Conservation (phyloP, 257 asterid species). For the Nyctanthes arbortristis region DNA sequence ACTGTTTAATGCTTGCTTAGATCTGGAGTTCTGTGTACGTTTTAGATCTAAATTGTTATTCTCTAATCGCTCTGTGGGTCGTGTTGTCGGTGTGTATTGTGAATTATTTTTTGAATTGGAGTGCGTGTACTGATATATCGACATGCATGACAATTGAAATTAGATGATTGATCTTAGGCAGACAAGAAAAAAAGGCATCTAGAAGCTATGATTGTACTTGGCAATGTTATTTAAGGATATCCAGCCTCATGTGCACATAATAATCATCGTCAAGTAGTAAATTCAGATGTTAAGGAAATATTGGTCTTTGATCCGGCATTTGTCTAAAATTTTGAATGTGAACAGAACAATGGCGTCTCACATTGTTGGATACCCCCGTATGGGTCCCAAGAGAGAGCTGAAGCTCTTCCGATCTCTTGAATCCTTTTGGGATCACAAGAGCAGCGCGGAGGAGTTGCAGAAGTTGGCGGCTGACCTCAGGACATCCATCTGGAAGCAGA, state of each 20-base stretch:
- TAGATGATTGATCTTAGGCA: constrained; percentile 29
- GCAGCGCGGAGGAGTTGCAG: constrained; percentile 51
- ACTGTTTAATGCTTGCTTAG: constrained; percentile 22
- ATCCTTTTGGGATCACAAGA: constrained; percentile 55
- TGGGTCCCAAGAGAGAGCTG: constrained; percentile 64
- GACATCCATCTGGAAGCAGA: constrained; percentile 56
- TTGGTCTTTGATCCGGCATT: constrained; percentile 39
- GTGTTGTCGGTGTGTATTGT: no score
- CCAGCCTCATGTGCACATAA: not conserved
- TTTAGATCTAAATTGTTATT: no score
- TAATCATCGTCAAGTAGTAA: not conserved
- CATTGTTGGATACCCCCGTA: constrained; percentile 60
- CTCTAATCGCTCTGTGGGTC: no score
- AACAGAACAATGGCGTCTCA: constrained; percentile 50
- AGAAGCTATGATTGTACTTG: constrained; percentile 38
- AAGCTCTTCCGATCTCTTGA: constrained; percentile 56
- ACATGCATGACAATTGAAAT: constrained; percentile 14
- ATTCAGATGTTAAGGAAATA: not conserved
- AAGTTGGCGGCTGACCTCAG: constrained; percentile 52
- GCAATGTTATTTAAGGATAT: not conserved
- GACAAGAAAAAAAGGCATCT: constrained; percentile 63
- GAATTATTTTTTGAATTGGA: constrained; percentile 34
- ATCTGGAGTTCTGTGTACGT: no score
- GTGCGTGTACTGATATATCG: constrained; percentile 29
- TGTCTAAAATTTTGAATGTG: constrained; percentile 4